These are phyloP conservation scores for Suillus americanus DNA, from an alignment of 768 basidiomycete genomes.

Conservation along the genomic window DNA sequence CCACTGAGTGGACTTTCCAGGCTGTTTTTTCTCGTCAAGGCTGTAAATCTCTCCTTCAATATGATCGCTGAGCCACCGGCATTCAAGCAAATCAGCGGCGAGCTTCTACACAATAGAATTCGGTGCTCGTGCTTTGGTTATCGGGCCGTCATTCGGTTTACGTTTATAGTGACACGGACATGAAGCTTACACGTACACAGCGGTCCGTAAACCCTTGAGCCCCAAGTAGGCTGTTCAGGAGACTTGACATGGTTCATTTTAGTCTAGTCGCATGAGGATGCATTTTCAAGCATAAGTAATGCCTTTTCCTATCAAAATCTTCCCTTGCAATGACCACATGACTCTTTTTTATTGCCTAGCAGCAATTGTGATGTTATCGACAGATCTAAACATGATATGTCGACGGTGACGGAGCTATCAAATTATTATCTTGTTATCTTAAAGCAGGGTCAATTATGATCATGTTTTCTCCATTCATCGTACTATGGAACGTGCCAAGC, in stretches of 20 bases:
- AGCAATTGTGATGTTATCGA: not conserved
- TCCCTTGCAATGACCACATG: not conserved
- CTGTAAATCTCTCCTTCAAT: not conserved
- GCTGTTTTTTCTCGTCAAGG: not conserved
- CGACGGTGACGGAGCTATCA: not conserved
- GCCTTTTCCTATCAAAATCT: not conserved
- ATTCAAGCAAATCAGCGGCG: not conserved
- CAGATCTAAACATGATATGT: not conserved
- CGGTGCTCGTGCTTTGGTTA: too few relatives aligned
- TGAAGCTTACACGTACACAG: not conserved
- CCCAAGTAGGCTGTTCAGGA: not conserved
- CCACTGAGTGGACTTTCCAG: not conserved
- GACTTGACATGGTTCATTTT: not conserved
- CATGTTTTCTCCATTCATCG: not conserved
- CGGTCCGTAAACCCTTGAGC: not conserved
- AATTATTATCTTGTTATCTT: not conserved
- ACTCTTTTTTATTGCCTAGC: not conserved
- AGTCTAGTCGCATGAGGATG: not conserved
- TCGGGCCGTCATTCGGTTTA: not conserved
- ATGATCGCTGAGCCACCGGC: not conserved
- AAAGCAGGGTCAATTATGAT: not conserved
- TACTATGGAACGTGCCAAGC: not conserved
- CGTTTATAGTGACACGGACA: not conserved
- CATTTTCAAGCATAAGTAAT: not conserved
- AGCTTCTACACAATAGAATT: not conserved